phyloP scores from a whole-genome alignment of 805 yeast genomes.

The Tetrapisispora iriomotensis region DNA sequence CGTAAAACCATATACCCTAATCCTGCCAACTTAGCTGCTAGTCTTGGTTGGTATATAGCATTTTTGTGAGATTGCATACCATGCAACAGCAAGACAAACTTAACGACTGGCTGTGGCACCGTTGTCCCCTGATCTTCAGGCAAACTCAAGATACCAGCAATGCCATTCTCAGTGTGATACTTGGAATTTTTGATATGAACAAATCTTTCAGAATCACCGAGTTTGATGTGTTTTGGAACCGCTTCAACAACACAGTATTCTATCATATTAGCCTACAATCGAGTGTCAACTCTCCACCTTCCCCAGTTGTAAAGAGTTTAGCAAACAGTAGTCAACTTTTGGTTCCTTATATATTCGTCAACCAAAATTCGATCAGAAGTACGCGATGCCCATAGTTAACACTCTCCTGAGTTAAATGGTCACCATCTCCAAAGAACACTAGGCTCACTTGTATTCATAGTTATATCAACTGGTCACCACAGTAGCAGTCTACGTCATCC shows the following conservation, averaged over 20 bases:
- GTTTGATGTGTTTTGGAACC: conserved; percentile 9
- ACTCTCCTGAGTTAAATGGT: too few species aligned
- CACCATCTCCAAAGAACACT: too few species aligned
- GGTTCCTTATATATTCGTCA: too few species aligned
- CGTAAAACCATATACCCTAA: conserved; percentile 59
- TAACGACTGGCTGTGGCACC: neutral
- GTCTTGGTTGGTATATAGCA: conserved; percentile 57
- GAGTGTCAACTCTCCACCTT: too few species aligned
- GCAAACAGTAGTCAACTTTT: too few species aligned
- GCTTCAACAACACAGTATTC: neutral
- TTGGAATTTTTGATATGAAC: conserved; percentile 14
- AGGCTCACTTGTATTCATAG: too few species aligned
- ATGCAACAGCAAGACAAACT: conserved; percentile 58
- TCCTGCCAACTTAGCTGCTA: conserved; percentile 54
- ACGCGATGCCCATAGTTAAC: too few species aligned
- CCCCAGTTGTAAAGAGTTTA: too few species aligned
- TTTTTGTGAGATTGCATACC: conserved; percentile 82
- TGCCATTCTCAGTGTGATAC: conserved; percentile 22
- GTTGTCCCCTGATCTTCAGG: neutral
- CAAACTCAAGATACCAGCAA: conserved; percentile 29
- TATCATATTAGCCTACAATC: too few species aligned
- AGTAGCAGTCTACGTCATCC: too few species aligned
- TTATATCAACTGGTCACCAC: too few species aligned
- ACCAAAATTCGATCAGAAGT: too few species aligned
- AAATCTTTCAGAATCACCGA: conserved; percentile 13